Base-by-base conservation (phyloP, 306 rosid species). In the Hippophae gyantsensis region DNA sequence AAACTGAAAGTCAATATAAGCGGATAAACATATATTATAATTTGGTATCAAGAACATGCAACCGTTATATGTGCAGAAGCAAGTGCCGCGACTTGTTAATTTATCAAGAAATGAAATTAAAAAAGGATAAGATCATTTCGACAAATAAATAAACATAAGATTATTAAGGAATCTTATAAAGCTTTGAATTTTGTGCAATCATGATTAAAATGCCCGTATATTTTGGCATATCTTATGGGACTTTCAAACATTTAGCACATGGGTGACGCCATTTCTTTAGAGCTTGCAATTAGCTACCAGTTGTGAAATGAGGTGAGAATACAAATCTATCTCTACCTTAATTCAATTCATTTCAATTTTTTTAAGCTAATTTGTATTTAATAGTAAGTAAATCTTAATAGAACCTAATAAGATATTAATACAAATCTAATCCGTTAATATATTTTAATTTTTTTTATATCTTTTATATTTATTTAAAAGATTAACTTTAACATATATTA, bases 151-250 rank as follows among this genome's bases (percentile, higher is more conserved):
- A 32, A 32, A 4, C 38, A 53, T 55, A 72, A 48, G 51, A 57
- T 57, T 68, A 60, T 61, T 63, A 58, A 50, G 57, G 41, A 12
- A 55, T 48, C 5, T 13, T 9, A 41, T 7, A 69, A 62, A 76
- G 68, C 58, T 43, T 43, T 68, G 47, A 66, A 61, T 52, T 61
- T 53, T 61, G 7, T 3, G 48, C 10, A 64, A 58, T 44, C 64
- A 44, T 32, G 68, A 54, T 60, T 58, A 48, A 64, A 65, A 52
- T 32, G 80, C 38, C 72, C 84, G 52, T 41, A 42, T 65, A 62
- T 56, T 68, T 47, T 70, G 82, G 69, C 84, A 73, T 74, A 72
- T 70, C 70, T 76, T 12, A 3, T 43, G 89, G 77, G 74, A 50
- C 47, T 66, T 48, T 55, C 56, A 60, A 70, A 49, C 61, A 38